Conservation (phyloP, 441 rosid genomes). For the Adansonia grandidieri region DNA sequence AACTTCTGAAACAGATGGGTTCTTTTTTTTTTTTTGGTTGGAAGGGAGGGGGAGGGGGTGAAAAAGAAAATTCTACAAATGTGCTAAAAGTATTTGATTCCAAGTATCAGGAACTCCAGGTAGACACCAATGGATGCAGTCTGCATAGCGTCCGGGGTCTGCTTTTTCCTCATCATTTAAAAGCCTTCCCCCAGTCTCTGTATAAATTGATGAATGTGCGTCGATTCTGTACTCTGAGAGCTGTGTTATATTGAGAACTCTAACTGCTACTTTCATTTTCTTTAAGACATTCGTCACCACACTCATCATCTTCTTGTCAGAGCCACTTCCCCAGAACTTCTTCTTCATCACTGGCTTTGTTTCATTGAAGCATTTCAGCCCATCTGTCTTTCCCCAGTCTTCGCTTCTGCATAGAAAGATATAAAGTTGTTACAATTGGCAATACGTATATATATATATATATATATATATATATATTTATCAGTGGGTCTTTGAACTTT, state of each 20-base stretch:
- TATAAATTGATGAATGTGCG: constrained; percentile 74
- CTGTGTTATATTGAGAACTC: constrained; percentile 74
- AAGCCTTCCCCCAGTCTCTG: constrained; percentile 74
- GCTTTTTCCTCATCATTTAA: constrained; percentile 68
- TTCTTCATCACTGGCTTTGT: constrained; percentile 72
- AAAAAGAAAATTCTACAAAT: constrained; percentile 43
- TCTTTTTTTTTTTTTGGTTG: too few relatives aligned
- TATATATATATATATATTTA: too few relatives aligned
- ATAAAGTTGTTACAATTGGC: not conserved
- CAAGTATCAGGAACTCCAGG: constrained; percentile 93
- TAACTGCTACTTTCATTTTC: constrained; percentile 76
- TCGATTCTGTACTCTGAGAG: constrained; percentile 85
- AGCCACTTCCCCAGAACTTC: constrained; percentile 81
- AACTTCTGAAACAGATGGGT: too few relatives aligned
- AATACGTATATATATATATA: too few relatives aligned
- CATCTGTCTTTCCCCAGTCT: constrained; percentile 72
- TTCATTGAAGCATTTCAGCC: constrained; percentile 80
- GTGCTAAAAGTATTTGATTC: constrained; percentile 76
- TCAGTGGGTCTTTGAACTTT: too few relatives aligned
- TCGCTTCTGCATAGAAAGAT: constrained; percentile 47
- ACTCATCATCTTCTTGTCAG: constrained; percentile 69
- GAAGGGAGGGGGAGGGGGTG: too few relatives aligned
- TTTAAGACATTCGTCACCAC: constrained; percentile 53
- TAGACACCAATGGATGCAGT: constrained; percentile 94
- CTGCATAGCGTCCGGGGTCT: constrained; percentile 68